Evolutionary conservation across 371 early-diverging fungal genomes (phyloP), one percentile per base, ranked within the genome.

Genomic region (Zopfochytrium polystomum): DNA sequence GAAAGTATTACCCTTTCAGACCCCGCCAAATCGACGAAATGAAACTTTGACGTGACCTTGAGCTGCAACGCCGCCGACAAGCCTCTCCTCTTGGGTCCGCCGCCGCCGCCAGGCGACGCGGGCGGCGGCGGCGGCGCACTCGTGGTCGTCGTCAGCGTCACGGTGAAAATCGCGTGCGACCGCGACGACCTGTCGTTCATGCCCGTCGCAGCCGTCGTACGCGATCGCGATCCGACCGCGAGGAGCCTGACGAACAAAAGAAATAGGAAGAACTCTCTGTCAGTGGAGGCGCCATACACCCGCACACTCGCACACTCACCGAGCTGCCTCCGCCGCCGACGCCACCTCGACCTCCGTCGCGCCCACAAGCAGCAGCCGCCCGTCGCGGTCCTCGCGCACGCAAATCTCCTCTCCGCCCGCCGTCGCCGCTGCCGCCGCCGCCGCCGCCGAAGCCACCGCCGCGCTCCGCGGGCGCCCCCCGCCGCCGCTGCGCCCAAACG

Each of bases 1-100:
- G 55, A n/a, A 55, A 15, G 13, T 31, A 27, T 7, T 35, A 54
- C 43, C 38, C 70, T 31, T 38, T 70, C 70, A 3, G 68, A 66
- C 18, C 99, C 99, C 27, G 99, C 99, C 63, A 99, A 75, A 82
- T 99, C 99, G 47, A 99, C 99, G 83, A 99, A 98, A 70, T 95
- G 89, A 62, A 95, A 91, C 74, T 96, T 95, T 42, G 90, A 87
- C 20, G 80, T 80, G 31, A 87, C 70, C 25, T 55, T 52, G 26
- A 64, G 33, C 30, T 49, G 34, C 18, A 42, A 38, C 31, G 48
- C 44, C 38, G 48, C 43, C 45, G n/a, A n/a, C n/a, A n/a, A n/a
- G n/a, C 25, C 57, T 26, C 20, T 48, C 26, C 30, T n/a, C 5
- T 48, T 62, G 59, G 45, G 25, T n/a, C n/a, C n/a, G n/a, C n/a